Evolutionary conservation across 2,329 filamentous ascomycete genomes (phyloP).

Genomic region (Cercospora sojina): DNA sequence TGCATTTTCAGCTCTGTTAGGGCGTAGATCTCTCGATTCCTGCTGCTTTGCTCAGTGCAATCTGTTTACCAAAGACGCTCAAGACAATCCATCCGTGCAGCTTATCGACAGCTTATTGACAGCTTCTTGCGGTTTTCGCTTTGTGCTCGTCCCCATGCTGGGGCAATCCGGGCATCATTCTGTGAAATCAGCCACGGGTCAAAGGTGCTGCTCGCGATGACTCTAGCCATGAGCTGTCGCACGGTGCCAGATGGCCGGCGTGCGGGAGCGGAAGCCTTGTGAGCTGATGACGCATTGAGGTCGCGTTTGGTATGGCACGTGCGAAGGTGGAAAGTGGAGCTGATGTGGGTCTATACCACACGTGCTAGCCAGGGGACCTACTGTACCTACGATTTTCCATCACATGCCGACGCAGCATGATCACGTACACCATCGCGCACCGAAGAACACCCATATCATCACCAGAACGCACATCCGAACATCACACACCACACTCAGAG

Average conservation of each 20-base stretch:
- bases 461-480: background rate
- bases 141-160: background rate
- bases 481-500: background rate
- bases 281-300: background rate
- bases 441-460: background rate
- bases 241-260: background rate
- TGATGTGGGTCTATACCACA: conserved; percentile 4
- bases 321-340: background rate
- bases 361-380: background rate
- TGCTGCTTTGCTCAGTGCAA: background rate
- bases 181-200: background rate
- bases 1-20: conserved; percentile 2
- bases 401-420: background rate
- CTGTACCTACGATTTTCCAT: background rate
- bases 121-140: background rate
- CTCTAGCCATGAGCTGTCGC: background rate
- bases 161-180: background rate
- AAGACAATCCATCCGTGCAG: background rate
- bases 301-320: background rate
- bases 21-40: too few relatives aligned
- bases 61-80: background rate
- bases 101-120: background rate
- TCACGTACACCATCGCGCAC: background rate
- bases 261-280: background rate
- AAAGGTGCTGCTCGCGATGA: background rate